phyloP scores from a whole-genome alignment of 2,329 filamentous ascomycete genomes.

The Gaeumannomyces tritici region DNA sequence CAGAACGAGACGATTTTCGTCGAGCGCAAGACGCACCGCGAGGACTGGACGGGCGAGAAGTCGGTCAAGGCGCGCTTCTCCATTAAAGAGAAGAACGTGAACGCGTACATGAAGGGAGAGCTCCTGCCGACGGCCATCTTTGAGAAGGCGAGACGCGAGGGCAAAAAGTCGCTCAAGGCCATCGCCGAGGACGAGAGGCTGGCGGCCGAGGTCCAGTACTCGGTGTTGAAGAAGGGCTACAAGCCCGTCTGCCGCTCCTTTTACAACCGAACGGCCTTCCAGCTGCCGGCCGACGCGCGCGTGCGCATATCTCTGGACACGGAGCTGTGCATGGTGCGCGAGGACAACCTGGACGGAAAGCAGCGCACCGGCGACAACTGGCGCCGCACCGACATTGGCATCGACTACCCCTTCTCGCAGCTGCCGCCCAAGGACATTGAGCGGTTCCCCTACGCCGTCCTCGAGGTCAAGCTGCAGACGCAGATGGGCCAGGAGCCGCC shows the following conservation, averaged over 20 bases:
- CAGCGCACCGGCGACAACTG: conserved; percentile 77
- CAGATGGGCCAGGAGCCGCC: conserved; percentile 91
- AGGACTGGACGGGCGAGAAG: conserved; percentile 98
- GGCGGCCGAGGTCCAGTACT: conserved; percentile 88
- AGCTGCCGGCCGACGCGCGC: conserved; percentile 89
- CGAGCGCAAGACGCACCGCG: conserved; percentile 93
- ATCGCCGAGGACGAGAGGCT: conserved; percentile 87
- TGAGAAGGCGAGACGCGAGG: conserved; percentile 90
- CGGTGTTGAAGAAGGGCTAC: conserved; percentile 77
- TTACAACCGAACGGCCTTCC: conserved; percentile 96
- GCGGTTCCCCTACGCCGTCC: conserved; percentile 88
- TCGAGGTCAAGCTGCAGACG: conserved; percentile 97
- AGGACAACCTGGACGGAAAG: conserved; percentile 85
- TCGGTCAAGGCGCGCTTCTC: conserved; percentile 96
- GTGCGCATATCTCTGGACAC: conserved; percentile 96
- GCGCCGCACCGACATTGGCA: conserved; percentile 94
- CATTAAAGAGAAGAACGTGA: conserved; percentile 95
- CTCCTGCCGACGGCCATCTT: conserved; percentile 84
- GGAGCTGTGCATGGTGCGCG: conserved; percentile 86
- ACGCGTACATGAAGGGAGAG: conserved; percentile 76
- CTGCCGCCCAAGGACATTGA: conserved; percentile 76
- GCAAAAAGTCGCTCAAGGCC: conserved; percentile 85
- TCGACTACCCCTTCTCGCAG: conserved; percentile 90
- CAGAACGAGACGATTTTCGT: conserved; percentile 91
- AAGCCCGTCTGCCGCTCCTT: conserved; percentile 88